Evolutionary conservation across 129 eudicot species (phyloP), one percentile per base, ranked within the genome.

Genomic region (Chrysanthemum lavandulifolium): DNA sequence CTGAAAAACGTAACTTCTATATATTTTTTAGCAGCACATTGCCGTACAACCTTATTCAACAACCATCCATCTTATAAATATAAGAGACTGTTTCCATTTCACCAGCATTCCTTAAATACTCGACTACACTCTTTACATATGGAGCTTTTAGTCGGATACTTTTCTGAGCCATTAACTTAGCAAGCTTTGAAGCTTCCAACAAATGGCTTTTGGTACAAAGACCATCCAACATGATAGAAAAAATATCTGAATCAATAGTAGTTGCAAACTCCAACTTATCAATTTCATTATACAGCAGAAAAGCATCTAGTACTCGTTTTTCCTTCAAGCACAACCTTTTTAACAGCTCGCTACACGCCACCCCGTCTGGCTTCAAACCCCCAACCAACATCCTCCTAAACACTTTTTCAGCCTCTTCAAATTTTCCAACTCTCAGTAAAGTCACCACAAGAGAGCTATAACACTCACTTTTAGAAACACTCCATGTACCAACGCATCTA

Each of bases 131-230:
- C 6, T 87, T 79, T 33, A 62, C 62, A 33, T 80, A 81, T 72
- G 82, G 72, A 81, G 82, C 58, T 71, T 86, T 81, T 3, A 86
- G 58, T 72, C 45, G 79, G 29, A 89, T 77, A 18, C 80, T 60
- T 67, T 81, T 78, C 56, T 78, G 62, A n/a, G 50, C 65, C 98
- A 89, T 92, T 13, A 78, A 5, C 64, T 78, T 73, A 49, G 79
- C 87, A 25, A 92, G 80, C 68, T 85, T 84, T 61, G 81, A 78
- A 76, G 88, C 98, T 77, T 92, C 98, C 57, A 68, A 77, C 68
- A 71, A 73, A 76, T 63, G 76, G 40, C 62, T 53, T 12, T 80
- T 71, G 13, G 67, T 55, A 76, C 86, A 78, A 53, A 92, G 92
- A 19, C 95, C 95, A 62, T 47, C 86, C 79, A 85, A 52, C 65